phyloP scores from a whole-genome alignment of 352 stramenopile genomes.

The Plasmopara halstedii region DNA sequence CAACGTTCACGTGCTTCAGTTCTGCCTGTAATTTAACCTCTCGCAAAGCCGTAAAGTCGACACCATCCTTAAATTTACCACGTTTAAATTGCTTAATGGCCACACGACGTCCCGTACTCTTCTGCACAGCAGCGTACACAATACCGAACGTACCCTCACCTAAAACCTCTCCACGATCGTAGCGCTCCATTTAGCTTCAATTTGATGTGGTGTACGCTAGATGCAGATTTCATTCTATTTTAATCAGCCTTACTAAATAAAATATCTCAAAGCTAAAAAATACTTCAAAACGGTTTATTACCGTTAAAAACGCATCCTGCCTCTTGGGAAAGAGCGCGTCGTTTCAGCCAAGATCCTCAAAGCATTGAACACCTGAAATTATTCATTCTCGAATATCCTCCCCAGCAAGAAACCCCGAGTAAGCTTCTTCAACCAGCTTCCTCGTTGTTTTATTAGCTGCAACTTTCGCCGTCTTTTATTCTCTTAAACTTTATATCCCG shows the following conservation, averaged over 20 bases:
- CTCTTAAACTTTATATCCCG: not conserved
- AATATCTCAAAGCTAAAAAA: no score
- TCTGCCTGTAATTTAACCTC: conserved; percentile 86
- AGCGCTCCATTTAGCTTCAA: conserved; percentile 54
- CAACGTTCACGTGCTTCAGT: conserved; percentile 79
- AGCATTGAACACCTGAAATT: not conserved
- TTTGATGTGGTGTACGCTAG: not conserved
- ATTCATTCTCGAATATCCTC: conserved; percentile 3
- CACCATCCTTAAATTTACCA: conserved; percentile 83
- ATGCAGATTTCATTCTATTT: not conserved
- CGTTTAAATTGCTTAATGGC: conserved; percentile 88
- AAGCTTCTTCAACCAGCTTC: conserved; percentile 6
- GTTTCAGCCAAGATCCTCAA: not conserved
- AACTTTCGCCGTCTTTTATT: not conserved
- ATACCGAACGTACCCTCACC: conserved; percentile 87
- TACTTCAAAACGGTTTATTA: not conserved
- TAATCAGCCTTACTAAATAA: no score
- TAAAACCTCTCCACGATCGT: conserved; percentile 63
- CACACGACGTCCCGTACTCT: conserved; percentile 55
- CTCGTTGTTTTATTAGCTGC: not conserved
- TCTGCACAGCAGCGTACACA: conserved; percentile 74
- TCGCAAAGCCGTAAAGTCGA: conserved; percentile 84
- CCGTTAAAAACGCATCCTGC: not conserved
- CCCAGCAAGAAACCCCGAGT: not conserved
- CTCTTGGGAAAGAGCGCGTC: conserved; percentile 1